Base-by-base conservation (phyloP, 257 asterid species). In the Solanum lignicaule region DNA sequence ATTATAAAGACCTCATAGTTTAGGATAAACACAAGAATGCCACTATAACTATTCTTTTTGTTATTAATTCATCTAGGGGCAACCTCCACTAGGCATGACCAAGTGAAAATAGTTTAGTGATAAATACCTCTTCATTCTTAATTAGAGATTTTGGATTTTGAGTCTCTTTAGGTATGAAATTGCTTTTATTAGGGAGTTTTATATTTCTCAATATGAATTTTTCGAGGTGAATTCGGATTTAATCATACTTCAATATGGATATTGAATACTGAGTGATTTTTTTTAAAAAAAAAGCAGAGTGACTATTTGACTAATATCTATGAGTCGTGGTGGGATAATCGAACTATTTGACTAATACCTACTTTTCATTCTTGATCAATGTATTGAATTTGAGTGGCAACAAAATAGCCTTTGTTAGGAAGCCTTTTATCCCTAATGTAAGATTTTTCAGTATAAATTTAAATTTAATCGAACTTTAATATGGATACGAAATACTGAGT, bases 171-270 rank as follows among this genome's bases (percentile, higher is more conserved):
- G 0, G 3, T 52, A 16, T 2, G 1, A 52, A 52, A 16, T 52
- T 1, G 0, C 1, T 0, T 16, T 52, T 52, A 16, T 52, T 52
- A 52, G 0, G 9, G 3, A 52, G 62, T 1, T 16, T 52, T 46
- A 3, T 52, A 52, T 2, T 3, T 0, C 1, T 6, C 1, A 52
- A 52, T 6, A 0, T 52, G 8, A 0, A 6, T 16, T 52, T 52
- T 16, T 2, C 0, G 0, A 5, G 3, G 4, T 0, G 0, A 16
- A 52, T 52, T 52, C 0, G 0, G 0, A 52, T 52, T 52, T 52
- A 52, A 52, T 16, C 23, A 16, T 3, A 2, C 0, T 16, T 16
- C 0, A 52, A 16, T 52, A 2, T 2, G 5, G 0, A 16, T 52
- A 52, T 52, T 52, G 4, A 16, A 0, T 1, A 52, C 0, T 52